Percentiles rank a stretch among this genome's conserved stretches.
Evolutionary conservation across 176 grass and related monocot species (phyloP).

Genomic region (Oryza glaberrima): DNA sequence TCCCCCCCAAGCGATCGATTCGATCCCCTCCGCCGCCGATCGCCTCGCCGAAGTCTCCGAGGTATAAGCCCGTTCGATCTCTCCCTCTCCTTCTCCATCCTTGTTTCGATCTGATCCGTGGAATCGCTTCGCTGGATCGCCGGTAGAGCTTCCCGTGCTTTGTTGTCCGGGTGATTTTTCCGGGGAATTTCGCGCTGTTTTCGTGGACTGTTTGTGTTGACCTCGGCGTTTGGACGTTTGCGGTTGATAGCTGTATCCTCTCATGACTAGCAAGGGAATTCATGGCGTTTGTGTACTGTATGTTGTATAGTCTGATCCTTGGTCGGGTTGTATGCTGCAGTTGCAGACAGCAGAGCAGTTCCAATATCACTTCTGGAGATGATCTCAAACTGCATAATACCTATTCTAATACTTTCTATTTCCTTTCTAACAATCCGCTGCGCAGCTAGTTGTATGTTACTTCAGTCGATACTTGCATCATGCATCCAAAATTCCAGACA

Average conservation of each 20-base stretch:
- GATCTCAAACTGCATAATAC: background rate
- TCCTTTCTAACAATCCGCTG: background rate
- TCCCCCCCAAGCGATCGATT: background rate
- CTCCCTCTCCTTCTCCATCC: background rate
- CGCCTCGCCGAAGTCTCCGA: slow-evolving; percentile 12
- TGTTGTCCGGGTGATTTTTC: background rate
- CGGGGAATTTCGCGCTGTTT: background rate
- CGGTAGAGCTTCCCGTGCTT: background rate
- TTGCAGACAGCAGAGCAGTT: no score
- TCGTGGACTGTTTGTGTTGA: background rate
- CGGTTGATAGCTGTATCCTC: background rate
- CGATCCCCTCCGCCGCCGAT: slow-evolving; percentile 18
- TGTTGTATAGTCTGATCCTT: background rate
- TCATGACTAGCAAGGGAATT: background rate
- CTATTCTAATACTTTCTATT: background rate
- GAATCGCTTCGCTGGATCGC: background rate
- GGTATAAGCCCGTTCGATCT: slow-evolving; percentile 12
- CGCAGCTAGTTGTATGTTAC: background rate
- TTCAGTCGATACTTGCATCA: background rate
- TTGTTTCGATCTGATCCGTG: background rate
- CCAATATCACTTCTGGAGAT: background rate
- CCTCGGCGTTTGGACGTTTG: background rate
- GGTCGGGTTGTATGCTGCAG: background rate
- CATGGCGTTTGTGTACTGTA: background rate
- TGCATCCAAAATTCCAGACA: background rate